Conservation (phyloP, 495 filamentous ascomycete genomes). For the Evernia prunastri region DNA sequence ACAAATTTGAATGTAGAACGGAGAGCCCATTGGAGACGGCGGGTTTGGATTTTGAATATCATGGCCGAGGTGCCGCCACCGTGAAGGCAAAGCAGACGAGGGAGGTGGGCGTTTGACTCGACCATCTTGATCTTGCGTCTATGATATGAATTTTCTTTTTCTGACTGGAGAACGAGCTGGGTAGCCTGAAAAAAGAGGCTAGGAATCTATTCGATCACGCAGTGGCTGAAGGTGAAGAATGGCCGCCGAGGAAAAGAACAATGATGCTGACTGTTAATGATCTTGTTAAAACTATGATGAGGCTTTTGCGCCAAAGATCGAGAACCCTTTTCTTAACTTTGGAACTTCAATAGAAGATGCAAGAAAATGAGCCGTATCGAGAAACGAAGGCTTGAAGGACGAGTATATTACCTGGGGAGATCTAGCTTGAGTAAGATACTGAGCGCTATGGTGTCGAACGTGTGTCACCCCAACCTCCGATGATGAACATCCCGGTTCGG, state of each 20-base stretch:
- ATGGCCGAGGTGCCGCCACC: constrained; percentile 26
- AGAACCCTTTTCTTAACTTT: neutral
- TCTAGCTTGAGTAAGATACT: neutral
- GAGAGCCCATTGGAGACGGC: constrained; percentile 22
- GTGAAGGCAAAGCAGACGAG: constrained; percentile 26
- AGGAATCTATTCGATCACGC: neutral
- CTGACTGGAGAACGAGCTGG: neutral
- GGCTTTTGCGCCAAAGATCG: neutral
- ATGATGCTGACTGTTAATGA: neutral
- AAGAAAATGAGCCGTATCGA: neutral
- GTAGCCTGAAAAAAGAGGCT: neutral
- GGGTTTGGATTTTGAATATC: constrained; percentile 24
- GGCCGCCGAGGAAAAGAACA: neutral
- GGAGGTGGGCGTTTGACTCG: constrained; percentile 15
- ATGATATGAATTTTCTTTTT: neutral
- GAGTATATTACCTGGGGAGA: neutral
- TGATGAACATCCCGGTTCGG: neutral
- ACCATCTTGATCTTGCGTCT: neutral
- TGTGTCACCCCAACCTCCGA: neutral
- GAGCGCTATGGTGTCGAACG: neutral
- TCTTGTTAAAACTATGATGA: neutral
- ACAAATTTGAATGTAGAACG: constrained; percentile 29
- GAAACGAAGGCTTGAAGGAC: neutral
- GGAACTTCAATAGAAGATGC: neutral
- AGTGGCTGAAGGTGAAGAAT: neutral